Conservation (phyloP, 2,329 filamentous ascomycete genomes). For the Fonsecaea multimorphosa region DNA sequence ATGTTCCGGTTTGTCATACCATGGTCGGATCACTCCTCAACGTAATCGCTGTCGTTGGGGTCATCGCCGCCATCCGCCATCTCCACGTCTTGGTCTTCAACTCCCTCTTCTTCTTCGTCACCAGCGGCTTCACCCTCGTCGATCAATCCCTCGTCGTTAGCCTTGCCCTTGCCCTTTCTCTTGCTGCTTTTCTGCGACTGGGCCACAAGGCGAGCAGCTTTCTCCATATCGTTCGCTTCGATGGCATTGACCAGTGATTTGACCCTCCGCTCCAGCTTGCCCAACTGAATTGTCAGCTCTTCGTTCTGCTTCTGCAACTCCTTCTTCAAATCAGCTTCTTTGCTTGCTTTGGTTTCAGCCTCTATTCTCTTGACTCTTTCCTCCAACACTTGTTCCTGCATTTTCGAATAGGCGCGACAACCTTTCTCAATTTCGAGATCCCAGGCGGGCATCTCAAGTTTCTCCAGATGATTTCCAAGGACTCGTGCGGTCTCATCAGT, state of each 20-base stretch:
- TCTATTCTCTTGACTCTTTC: neutral
- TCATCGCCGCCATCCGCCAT: conserved; percentile 5
- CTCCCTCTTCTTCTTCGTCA: neutral
- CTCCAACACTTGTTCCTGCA: conserved; percentile 15
- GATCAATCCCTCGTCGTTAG: neutral
- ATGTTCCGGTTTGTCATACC: neutral
- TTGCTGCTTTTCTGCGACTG: conserved; percentile 5
- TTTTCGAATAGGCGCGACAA: conserved; percentile 9
- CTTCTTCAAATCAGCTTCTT: neutral
- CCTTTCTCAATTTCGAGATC: conserved; percentile 14
- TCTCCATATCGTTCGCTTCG: conserved; percentile 15
- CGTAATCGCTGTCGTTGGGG: conserved; percentile 7
- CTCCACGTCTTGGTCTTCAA: conserved; percentile 3
- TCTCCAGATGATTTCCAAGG: conserved; percentile 18
- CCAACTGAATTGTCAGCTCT: too few relatives aligned
- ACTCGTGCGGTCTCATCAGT: conserved; percentile 17
- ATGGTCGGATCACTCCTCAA: neutral
- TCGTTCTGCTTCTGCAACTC: too few relatives aligned
- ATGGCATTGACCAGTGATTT: conserved; percentile 1
- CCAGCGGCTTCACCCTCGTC: conserved; percentile 6
- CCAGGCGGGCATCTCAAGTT: conserved; percentile 17
- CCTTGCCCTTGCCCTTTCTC: conserved; percentile 15
- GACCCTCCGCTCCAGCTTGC: neutral
- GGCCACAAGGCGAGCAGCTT: conserved; percentile 3
- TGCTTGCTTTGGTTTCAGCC: neutral